Base-by-base conservation (phyloP, 2,329 filamentous ascomycete genomes). In the Nemania abortiva region DNA sequence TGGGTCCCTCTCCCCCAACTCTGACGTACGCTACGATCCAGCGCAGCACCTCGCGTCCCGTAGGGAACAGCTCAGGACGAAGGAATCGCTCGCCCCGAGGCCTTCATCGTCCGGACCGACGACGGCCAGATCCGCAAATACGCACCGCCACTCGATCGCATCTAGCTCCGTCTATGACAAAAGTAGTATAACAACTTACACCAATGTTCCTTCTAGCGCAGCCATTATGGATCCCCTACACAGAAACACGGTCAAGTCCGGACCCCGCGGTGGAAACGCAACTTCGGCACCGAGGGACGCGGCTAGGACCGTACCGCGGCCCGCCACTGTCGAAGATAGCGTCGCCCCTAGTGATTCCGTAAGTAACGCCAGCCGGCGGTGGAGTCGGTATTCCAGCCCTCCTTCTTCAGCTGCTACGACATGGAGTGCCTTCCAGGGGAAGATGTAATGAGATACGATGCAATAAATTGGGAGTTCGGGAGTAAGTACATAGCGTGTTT, bases 21-120 rank as follows among this genome's bases (percentile, higher is more conserved):
- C 74, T 6, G 74, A 74, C 10, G 63, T 45, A 6, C 69, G 65
- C 1, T 70, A 71, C 1, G 15, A 71, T 6, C 68, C 72, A 5
- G 31, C 29, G 2, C 59, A 62, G 7, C 70, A 75, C 31, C 65
- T 67, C 13, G 57, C 53, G 27, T 73, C 73, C 53, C 56, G 74
- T 11, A 56, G 24, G 34, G 52, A 70, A 2, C 45, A 65, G 9
- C 56, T 68, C 53, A 65, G 56, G 27, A 63, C 74, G 56, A 63
- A 66, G 15, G 58, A 66, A 37, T 37, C 67, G 1, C 65, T 47
- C 4, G 22, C 13, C 13, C 20, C 6, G 63, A 6, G 4, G 71
- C 74, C 62, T 71, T 71, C 2, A 71, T 72, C 47, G 37, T 53
- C 10, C 4, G 15, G 11, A 18, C 47, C 18, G 31, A 39, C 24